Conservation (phyloP, 805 yeast genomes). For the Novakomyces olei region DNA sequence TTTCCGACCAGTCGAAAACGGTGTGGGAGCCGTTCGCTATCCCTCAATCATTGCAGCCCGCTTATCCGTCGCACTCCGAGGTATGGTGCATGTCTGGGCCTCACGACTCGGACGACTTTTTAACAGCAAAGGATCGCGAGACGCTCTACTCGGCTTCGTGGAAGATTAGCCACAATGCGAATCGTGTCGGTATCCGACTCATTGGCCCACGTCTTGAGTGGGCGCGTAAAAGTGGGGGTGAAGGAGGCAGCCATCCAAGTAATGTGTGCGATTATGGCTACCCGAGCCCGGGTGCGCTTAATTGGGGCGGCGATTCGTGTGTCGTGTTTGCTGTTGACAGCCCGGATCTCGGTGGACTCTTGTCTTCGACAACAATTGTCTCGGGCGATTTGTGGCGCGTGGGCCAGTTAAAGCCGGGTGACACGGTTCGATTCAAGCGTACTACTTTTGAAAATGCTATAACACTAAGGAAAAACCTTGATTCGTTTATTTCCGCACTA, state of each 20-base stretch:
- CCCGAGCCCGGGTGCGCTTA: conserved; percentile 87
- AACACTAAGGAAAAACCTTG: conserved; percentile 37
- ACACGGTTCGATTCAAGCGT: conserved; percentile 57
- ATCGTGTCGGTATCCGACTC: conserved; percentile 85
- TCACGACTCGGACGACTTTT: conserved; percentile 92
- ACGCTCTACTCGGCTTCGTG: conserved; percentile 60
- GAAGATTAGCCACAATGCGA: conserved; percentile 94
- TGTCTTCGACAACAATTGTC: conserved; percentile 86
- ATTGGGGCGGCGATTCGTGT: conserved; percentile 97
- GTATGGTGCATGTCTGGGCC: conserved; percentile 95
- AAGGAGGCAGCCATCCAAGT: conserved; percentile 96
- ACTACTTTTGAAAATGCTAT: conserved; percentile 48
- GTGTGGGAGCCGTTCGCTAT: neutral
- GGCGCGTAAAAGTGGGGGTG: conserved; percentile 95
- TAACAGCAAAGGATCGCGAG: conserved; percentile 46
- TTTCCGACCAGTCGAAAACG: neutral
- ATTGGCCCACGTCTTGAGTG: conserved; percentile 91
- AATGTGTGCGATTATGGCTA: conserved; percentile 95
- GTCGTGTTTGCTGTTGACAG: conserved; percentile 94
- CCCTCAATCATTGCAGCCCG: neutral
- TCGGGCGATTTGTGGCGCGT: conserved; percentile 97
- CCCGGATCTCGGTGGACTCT: conserved; percentile 93
- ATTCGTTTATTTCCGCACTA: conserved; percentile 15
- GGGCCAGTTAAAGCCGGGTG: conserved; percentile 95
- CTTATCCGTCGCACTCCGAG: conserved; percentile 39